Base-by-base conservation (phyloP, 1,139 yeast genomes). In the Pneumocystis carinii region DNA sequence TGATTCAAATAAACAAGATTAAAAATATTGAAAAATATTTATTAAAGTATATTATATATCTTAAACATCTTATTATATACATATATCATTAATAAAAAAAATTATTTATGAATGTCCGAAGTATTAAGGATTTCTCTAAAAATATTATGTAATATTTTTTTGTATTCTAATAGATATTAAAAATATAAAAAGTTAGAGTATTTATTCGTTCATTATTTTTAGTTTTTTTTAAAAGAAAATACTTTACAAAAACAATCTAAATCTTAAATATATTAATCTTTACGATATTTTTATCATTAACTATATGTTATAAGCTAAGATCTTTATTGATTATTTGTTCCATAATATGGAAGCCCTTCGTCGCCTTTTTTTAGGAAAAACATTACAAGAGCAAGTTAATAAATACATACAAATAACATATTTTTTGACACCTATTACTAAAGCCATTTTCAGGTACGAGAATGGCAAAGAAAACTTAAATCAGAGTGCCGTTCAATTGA, bases 401-500 rank as follows among this genome's bases (percentile, higher is more conserved):
- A 24, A 17, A 41, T 41, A 37, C 32, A 48, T 15, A 48, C 8
- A 32, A 4, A 14, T 24, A 14, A 48, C 14, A 14, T 12, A 14
- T 24, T 24, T 48, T 15, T 48, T 48, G 12, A 24, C 27, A 24
- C 12, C 27, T 24, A 48, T 19, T 17, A 48, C 12, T 41, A 6
- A 8, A 32, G 14, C 27, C 6, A 24, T 48, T 24, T 24, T 48
- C 64, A 65, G 59, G 64, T 62, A 24, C 80, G 95, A 64, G 87
- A 85, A 71, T 88, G 95, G 70, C 90, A 87, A 72, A 79, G 83
- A 61, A 79, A 90, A 41, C 81, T 92, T 64, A 84, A 97, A 64
- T 87, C 86, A 75, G 94, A 90, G 74, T 84, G 85, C 67, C 79
- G 97, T 64, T 90, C 86, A 71, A 75, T 90, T 62, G 97, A 92